Conservation (phyloP, 2,329 filamentous ascomycete genomes). For the Metarhizium sp. region DNA sequence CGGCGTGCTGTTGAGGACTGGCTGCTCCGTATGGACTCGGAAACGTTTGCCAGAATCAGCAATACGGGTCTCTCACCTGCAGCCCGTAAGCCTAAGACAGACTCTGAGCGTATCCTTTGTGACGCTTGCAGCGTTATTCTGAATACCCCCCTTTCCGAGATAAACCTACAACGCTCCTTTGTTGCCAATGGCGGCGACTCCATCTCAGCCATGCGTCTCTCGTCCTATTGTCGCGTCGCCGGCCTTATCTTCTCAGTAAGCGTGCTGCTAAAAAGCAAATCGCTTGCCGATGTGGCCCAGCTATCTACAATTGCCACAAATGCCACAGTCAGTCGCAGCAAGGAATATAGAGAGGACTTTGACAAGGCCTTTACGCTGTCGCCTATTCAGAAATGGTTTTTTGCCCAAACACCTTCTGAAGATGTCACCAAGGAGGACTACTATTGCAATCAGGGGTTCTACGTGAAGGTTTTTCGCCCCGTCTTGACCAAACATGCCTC, state of each 20-base stretch:
- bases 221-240: slow-evolving; percentile 26
- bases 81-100: neutral
- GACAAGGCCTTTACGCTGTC: slow-evolving; percentile 3
- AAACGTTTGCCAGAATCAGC: neutral
- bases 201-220: slow-evolving; percentile 32
- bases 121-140: slow-evolving; percentile 32
- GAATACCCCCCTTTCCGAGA: slow-evolving; percentile 19
- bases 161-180: slow-evolving; percentile 24
- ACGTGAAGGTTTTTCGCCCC: neutral
- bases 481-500: neutral
- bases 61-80: neutral
- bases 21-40: neutral
- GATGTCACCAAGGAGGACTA: neutral
- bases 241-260: slow-evolving; percentile 20
- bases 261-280: neutral
- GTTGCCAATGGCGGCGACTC: slow-evolving; percentile 33
- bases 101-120: slow-evolving; percentile 4
- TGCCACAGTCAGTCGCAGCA: neutral
- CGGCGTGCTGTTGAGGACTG: slow-evolving; percentile 6
- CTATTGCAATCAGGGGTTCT: slow-evolving; percentile 3
- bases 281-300: neutral
- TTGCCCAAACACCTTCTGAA: neutral
- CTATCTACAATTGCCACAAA: neutral
- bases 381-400: slow-evolving; percentile 7
- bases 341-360: neutral